phyloP scores from a whole-genome alignment of 305 asterid genomes.

The Plantago lanceolata region DNA sequence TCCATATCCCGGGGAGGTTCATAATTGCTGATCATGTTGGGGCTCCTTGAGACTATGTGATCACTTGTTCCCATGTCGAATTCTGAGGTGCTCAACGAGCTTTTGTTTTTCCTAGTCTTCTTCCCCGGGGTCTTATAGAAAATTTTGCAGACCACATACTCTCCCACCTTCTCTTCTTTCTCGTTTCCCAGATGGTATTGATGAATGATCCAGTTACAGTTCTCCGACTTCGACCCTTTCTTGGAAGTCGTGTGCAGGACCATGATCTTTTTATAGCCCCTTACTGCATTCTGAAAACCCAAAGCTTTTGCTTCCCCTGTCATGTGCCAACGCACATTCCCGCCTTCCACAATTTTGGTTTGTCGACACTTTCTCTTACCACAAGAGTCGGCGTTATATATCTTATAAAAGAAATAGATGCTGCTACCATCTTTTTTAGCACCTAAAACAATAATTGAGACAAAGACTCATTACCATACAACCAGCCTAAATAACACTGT shows the following conservation, averaged over 20 bases:
- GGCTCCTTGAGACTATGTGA: conserved; percentile 60
- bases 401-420: conserved; percentile 60
- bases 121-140: conserved; percentile 61
- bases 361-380: conserved; percentile 80
- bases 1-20: conserved; percentile 52
- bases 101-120: conserved; percentile 7
- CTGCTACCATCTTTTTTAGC: conserved; percentile 82
- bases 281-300: conserved; percentile 52
- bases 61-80: conserved; percentile 31
- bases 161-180: conserved; percentile 64
- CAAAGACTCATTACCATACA: background rate
- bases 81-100: conserved; percentile 35
- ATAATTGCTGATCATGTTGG: conserved; percentile 40
- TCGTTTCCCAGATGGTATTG: conserved; percentile 76
- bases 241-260: conserved; percentile 55
- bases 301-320: conserved; percentile 74
- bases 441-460: conserved; percentile 39
- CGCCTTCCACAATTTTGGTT: conserved; percentile 36
- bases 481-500: background rate
- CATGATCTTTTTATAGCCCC: conserved; percentile 85
- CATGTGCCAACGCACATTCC: conserved; percentile 84
- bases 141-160: conserved; percentile 67
- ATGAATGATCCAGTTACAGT: conserved; percentile 84
- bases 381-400: conserved; percentile 59
- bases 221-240: conserved; percentile 52